Percentiles rank a stretch among this genome's conserved stretches.
phyloP scores from a whole-genome alignment of 768 basidiomycete species.

The Grammothele lineata region DNA sequence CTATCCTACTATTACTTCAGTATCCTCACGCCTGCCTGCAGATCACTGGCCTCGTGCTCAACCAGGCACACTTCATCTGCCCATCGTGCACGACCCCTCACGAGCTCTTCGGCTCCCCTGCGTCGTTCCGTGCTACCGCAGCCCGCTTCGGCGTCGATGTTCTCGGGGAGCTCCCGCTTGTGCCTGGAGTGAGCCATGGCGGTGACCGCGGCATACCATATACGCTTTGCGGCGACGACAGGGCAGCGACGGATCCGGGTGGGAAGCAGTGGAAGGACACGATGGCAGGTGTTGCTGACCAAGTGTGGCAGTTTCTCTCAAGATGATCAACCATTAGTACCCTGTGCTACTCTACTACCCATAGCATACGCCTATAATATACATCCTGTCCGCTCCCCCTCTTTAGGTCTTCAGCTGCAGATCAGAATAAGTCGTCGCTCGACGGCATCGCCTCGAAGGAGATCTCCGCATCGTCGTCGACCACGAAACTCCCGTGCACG shows the following conservation, averaged over 20 bases:
- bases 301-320: slow-evolving; percentile 26
- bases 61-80: slow-evolving; percentile 83
- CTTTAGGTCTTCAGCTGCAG: too few species aligned
- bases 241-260: neutral
- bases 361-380: neutral
- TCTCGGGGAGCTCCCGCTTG: slow-evolving; percentile 79
- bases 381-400: neutral
- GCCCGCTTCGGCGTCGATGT: slow-evolving; percentile 53
- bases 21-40: slow-evolving; percentile 25
- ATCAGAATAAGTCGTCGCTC: slow-evolving; percentile 1
- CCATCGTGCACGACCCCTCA: slow-evolving; percentile 63
- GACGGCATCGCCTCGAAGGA: slow-evolving; percentile 28
- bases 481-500: slow-evolving; percentile 73
- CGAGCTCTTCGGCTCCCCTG: slow-evolving; percentile 67
- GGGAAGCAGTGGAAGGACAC: slow-evolving; percentile 21
- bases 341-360: too few species aligned
- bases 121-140: slow-evolving; percentile 57
- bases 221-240: slow-evolving; percentile 17
- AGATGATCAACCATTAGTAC: too few species aligned
- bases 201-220: slow-evolving; percentile 70
- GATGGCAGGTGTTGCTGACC: slow-evolving; percentile 27
- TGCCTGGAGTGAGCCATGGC: slow-evolving; percentile 64
- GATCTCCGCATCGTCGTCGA: slow-evolving; percentile 72
- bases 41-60: slow-evolving; percentile 86
- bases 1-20: neutral